Evolutionary conservation across 805 yeast genomes (phyloP).

Genomic region (Lachancea meyersii): DNA sequence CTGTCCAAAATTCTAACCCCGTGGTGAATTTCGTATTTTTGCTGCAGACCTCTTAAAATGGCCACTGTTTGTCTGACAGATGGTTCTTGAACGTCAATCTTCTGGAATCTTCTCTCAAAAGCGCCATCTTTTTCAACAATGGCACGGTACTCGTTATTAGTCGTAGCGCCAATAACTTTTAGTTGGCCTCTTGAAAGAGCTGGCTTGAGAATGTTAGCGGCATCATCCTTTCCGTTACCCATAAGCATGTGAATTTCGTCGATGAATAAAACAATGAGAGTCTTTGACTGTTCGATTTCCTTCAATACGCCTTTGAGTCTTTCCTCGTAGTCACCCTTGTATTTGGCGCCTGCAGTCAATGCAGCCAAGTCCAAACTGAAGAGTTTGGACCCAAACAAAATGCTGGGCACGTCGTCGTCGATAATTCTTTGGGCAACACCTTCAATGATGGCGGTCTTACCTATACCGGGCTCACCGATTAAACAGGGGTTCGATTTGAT

Average conservation of each 20-base stretch:
- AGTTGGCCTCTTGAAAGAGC: constrained; percentile 94
- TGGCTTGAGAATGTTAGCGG: constrained; percentile 94
- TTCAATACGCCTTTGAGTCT: constrained; percentile 93
- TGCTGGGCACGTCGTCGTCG: constrained; percentile 90
- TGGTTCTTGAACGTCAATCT: constrained; percentile 93
- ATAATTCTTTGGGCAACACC: constrained; percentile 97
- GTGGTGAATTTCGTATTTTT: constrained; percentile 92
- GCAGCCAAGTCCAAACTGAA: constrained; percentile 94
- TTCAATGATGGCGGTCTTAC: constrained; percentile 96
- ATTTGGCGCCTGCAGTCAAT: constrained; percentile 96
- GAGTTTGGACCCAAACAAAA: constrained; percentile 71
- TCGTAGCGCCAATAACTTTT: constrained; percentile 98
- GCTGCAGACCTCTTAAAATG: constrained; percentile 91
- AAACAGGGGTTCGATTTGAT: constrained; percentile 94
- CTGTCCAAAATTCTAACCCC: constrained; percentile 94
- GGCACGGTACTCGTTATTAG: constrained; percentile 88
- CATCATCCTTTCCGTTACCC: constrained; percentile 98
- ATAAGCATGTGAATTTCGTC: constrained; percentile 98
- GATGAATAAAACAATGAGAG: constrained; percentile 81
- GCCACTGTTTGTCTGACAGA: constrained; percentile 91
- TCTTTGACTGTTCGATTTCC: constrained; percentile 84
- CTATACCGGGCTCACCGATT: constrained; percentile 99
- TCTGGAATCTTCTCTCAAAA: constrained; percentile 96
- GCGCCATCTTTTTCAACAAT: constrained; percentile 96
- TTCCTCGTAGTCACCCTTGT: constrained; percentile 98